phyloP scores from a whole-genome alignment of 345 rosid genomes.

The Raphanus sativus region DNA sequence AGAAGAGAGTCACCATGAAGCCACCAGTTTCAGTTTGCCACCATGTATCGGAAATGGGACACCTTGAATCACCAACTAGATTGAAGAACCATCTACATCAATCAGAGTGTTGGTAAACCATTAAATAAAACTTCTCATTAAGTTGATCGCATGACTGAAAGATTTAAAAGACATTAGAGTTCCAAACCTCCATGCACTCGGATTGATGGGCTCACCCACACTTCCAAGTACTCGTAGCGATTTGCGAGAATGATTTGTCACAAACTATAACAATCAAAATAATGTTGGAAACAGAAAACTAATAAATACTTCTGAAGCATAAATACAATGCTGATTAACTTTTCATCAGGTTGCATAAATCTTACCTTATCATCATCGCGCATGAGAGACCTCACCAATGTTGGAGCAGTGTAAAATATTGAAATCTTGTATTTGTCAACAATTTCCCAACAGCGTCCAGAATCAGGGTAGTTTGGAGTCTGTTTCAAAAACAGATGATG shows the following conservation, averaged over 20 bases:
- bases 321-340: neutral
- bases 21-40: slow-evolving; percentile 99
- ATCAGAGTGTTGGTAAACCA: slow-evolving; percentile 20
- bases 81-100: slow-evolving; percentile 85
- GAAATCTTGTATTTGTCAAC: slow-evolving; percentile 95
- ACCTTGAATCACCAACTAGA: slow-evolving; percentile 81
- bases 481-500: slow-evolving; percentile 37
- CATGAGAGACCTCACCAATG: slow-evolving; percentile 97
- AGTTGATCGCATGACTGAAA: slow-evolving; percentile 4
- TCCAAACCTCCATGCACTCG: slow-evolving; percentile 95
- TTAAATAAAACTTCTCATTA: neutral
- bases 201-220: slow-evolving; percentile 99
- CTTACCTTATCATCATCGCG: slow-evolving; percentile 79
- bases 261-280: slow-evolving; percentile 56
- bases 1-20: slow-evolving; percentile 64
- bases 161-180: slow-evolving; percentile 22
- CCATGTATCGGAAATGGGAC: slow-evolving; percentile 99
- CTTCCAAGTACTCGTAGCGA: slow-evolving; percentile 94
- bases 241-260: slow-evolving; percentile 79
- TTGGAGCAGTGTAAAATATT: slow-evolving; percentile 93
- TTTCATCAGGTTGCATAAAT: slow-evolving; percentile 18
- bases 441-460: slow-evolving; percentile 97
- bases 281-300: neutral
- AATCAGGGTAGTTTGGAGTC: slow-evolving; percentile 92
- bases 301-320: neutral